Evolutionary conservation across 805 yeast species (phyloP).

Genomic region (Saccharomycopsis synnaedendra): DNA sequence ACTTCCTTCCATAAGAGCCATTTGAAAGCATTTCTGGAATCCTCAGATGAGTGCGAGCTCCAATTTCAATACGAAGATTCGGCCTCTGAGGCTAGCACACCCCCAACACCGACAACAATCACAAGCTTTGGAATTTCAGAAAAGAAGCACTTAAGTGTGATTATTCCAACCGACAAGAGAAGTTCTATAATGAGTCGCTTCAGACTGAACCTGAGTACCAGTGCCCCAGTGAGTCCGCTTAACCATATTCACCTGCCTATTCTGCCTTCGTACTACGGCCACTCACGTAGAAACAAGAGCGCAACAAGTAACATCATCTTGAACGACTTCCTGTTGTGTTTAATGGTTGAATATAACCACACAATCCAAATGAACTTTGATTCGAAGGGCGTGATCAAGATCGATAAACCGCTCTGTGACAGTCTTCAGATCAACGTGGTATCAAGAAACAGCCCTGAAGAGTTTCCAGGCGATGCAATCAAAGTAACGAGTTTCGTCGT

Average conservation of each 20-base stretch:
- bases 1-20: conserved; percentile 4
- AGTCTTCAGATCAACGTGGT: neutral
- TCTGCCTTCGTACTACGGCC: neutral
- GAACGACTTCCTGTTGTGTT: neutral
- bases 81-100: no score
- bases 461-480: neutral
- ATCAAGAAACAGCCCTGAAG: neutral
- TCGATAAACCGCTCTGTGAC: neutral
- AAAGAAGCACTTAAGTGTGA: no score
- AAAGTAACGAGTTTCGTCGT: neutral
- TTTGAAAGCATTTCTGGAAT: conserved; percentile 3
- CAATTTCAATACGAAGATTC: no score
- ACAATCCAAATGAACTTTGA: conserved; percentile 9
- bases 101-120: no score
- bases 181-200: no score
- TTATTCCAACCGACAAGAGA: no score
- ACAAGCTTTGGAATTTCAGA: no score
- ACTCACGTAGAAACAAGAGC: neutral
- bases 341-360: neutral
- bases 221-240: no score
- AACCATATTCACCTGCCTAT: neutral
- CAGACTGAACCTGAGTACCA: no score
- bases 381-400: conserved; percentile 3
- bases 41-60: neutral
- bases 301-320: neutral